These are phyloP conservation scores for Crassisporium funariophilum DNA, from an alignment of 768 basidiomycete genomes.

Conservation along the genomic window DNA sequence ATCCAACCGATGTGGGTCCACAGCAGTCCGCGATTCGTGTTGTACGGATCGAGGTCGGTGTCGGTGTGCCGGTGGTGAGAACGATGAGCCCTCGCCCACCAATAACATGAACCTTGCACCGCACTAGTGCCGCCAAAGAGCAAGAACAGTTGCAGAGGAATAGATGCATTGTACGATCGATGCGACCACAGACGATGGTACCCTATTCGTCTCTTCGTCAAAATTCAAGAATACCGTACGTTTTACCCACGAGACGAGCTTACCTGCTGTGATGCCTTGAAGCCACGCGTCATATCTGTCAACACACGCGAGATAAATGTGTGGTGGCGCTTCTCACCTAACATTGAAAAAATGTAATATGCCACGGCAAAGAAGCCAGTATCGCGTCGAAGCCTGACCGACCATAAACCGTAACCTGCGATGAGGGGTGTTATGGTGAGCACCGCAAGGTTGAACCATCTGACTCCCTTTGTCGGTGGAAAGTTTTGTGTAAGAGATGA, in stretches of 20 bases:
- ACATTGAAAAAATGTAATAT: slow-evolving; percentile 88
- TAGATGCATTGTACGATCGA: slow-evolving; percentile 75
- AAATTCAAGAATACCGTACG: too few species aligned
- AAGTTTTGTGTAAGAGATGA: slow-evolving; percentile 31
- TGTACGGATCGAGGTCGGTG: slow-evolving; percentile 85
- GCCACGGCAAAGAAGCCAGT: slow-evolving; percentile 63
- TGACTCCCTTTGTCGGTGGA: slow-evolving; percentile 55
- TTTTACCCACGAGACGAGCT: slow-evolving; percentile 10
- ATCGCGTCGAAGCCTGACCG: slow-evolving; percentile 43
- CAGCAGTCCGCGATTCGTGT: slow-evolving; percentile 73
- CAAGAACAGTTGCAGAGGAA: slow-evolving; percentile 70
- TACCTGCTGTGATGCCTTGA: slow-evolving; percentile 54
- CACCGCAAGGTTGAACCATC: slow-evolving; percentile 78
- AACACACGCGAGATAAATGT: slow-evolving; percentile 11
- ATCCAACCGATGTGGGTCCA: slow-evolving; percentile 90
- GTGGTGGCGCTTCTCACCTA: slow-evolving; percentile 49
- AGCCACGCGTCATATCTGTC: slow-evolving; percentile 9
- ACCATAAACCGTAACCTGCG: slow-evolving; percentile 66
- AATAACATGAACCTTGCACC: slow-evolving; percentile 84
- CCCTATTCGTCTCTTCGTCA: slow-evolving; percentile 36
- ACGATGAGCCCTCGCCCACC: slow-evolving; percentile 86
- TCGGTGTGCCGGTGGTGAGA: slow-evolving; percentile 86
- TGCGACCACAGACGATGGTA: slow-evolving; percentile 90
- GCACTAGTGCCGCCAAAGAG: slow-evolving; percentile 79
- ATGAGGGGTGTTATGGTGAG: slow-evolving; percentile 72